phyloP scores from a whole-genome alignment of 2,329 filamentous ascomycete species.

The Alternaria hordeiaustralica region DNA sequence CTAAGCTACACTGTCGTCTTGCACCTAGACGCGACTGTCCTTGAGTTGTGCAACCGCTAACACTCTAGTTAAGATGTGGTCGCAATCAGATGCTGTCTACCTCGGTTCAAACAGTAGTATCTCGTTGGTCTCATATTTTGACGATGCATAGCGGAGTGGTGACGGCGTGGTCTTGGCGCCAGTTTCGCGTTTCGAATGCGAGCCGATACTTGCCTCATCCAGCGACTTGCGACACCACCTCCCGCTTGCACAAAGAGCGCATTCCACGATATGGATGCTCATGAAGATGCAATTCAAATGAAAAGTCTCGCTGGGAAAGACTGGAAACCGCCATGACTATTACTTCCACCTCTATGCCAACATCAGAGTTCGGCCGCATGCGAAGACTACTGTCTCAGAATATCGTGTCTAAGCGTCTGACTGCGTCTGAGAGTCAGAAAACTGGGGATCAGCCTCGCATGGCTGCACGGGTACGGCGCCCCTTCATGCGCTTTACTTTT shows the following conservation, averaged over 20 bases:
- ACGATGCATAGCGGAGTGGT: neutral
- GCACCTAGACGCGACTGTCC: neutral
- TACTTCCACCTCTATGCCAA: neutral
- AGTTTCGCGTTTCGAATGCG: constrained; percentile 11
- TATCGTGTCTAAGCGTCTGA: constrained; percentile 5
- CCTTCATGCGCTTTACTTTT: constrained; percentile 10
- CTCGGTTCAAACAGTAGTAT: neutral
- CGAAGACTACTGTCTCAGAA: constrained; percentile 9
- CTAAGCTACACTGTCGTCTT: too few species aligned
- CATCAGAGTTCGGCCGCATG: neutral
- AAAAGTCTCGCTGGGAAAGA: neutral
- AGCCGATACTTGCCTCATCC: constrained; percentile 6
- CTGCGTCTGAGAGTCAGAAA: constrained; percentile 2
- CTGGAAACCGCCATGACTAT: neutral
- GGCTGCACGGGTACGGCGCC: neutral
- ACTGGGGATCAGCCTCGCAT: constrained; percentile 6
- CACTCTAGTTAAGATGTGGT: neutral
- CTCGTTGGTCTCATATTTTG: neutral
- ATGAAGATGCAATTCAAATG: neutral
- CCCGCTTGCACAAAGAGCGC: neutral
- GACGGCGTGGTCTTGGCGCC: constrained; percentile 7
- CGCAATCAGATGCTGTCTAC: neutral
- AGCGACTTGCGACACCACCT: constrained; percentile 6
- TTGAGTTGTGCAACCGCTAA: neutral
- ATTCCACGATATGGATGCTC: neutral